Base-by-base conservation (phyloP, 208 protist genomes). In the Endotrypanum monterogeii region DNA sequence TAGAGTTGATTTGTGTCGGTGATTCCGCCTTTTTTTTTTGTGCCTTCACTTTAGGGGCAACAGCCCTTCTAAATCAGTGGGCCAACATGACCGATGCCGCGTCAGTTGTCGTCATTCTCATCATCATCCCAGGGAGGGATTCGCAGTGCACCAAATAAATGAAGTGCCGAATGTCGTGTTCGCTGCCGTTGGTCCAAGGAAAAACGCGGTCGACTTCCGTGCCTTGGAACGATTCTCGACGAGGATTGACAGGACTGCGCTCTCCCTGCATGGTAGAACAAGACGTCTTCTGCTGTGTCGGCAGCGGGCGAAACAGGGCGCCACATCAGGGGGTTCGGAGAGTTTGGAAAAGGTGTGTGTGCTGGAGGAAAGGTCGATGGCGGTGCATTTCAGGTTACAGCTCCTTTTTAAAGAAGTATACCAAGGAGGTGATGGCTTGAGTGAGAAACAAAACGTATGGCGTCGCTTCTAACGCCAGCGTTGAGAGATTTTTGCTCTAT, bases 401-500 rank as follows among this genome's bases (percentile, higher is more conserved):
- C 72, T 79, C 71, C 80, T 78, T 56, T 81, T 75, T 11, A 69
- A 67, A 18, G 44, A 11, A 14, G 12, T 51, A 48, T 25, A 78
- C 57, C 63, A 84, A 67, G 18, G 67, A 63, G 5, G 72, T 48
- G 30, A 78, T 80, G 0, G 39, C 66, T 48, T 84, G 72, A 28
- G 71, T 76, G 6, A 81, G 52, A 39, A 84, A 81, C n/a, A 1
- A 74, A 62, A 25, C 78, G 72, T 35, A 73, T 76, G 25, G 78
- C 73, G 44, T 72, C 72, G 28, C 63, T 60, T 3, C 75, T 68
- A 18, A 67, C 50, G 30, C 62, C 70, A 20, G 74, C 52, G 16
- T 71, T 85, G 48, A 76, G 76, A 11, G 80, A 68, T 51, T 71
- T 66, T 51, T 71, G 56, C 12, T 61, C 71, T 16, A 80, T 80